phyloP scores from a whole-genome alignment of 192 early-diverging fungal genomes.

The Entophlyctis helioformis region DNA sequence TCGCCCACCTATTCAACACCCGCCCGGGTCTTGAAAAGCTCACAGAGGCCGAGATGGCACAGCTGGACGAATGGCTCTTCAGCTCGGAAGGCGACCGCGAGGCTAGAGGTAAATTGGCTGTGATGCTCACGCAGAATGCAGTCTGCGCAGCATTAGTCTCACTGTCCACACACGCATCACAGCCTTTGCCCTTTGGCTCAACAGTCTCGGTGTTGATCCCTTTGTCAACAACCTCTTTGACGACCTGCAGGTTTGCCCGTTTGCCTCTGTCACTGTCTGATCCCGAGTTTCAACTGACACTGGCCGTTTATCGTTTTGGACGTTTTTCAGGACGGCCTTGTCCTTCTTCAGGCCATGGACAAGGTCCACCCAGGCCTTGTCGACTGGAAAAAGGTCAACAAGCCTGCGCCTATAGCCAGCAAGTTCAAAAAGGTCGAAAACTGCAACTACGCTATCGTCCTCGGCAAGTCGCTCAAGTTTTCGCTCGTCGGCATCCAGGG shows the following conservation, averaged over 20 bases:
- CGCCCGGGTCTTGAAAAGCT: slow-evolving; percentile 89
- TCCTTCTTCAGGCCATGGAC: slow-evolving; percentile 92
- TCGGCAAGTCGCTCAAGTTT: slow-evolving; percentile 77
- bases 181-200: slow-evolving; percentile 96
- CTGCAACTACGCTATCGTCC: slow-evolving; percentile 80
- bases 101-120: slow-evolving; percentile 57
- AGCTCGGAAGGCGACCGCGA: slow-evolving; percentile 73
- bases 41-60: slow-evolving; percentile 76
- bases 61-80: slow-evolving; percentile 67
- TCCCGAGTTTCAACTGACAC: too few species aligned
- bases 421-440: slow-evolving; percentile 98
- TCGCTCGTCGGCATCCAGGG: slow-evolving; percentile 94
- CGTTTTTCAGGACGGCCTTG: slow-evolving; percentile 76
- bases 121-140: too few species aligned
- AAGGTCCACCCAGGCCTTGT: slow-evolving; percentile 84
- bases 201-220: slow-evolving; percentile 92
- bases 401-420: slow-evolving; percentile 50
- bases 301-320: too few species aligned
- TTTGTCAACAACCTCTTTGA: slow-evolving; percentile 98
- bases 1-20: slow-evolving; percentile 95
- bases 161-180: neutral
- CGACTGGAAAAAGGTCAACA: slow-evolving; percentile 88
- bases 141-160: too few species aligned
- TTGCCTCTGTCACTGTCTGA: too few species aligned
- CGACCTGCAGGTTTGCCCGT: too few species aligned